phyloP scores from a whole-genome alignment of 768 basidiomycete species.

The Strobilomyces echinocephalus region DNA sequence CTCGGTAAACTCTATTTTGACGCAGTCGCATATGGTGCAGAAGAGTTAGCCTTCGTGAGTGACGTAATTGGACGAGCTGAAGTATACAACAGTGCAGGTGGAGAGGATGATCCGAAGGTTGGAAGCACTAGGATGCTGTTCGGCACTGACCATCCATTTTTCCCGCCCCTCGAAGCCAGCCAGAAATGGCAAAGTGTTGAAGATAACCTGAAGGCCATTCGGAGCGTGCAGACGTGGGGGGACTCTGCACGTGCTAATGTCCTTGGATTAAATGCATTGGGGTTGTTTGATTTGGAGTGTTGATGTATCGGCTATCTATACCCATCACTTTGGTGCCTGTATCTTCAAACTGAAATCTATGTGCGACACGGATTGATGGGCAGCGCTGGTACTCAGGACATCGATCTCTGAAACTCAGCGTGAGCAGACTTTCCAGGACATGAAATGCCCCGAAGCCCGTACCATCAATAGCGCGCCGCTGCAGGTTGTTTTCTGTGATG shows the following conservation, averaged over 20 bases:
- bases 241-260: slow-evolving; percentile 61
- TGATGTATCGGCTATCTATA: slow-evolving; percentile 15
- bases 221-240: slow-evolving; percentile 32
- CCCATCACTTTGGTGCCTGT: slow-evolving; percentile 51
- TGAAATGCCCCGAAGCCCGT: slow-evolving; percentile 16
- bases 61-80: slow-evolving; percentile 61
- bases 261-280: slow-evolving; percentile 66
- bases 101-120: slow-evolving; percentile 27
- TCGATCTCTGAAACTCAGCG: slow-evolving; percentile 69
- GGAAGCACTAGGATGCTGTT: slow-evolving; percentile 68
- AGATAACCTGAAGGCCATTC: slow-evolving; percentile 80
- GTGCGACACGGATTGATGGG: slow-evolving; percentile 89
- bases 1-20: slow-evolving; percentile 77
- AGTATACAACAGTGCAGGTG: slow-evolving; percentile 37
- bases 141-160: slow-evolving; percentile 89
- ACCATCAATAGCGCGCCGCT: slow-evolving; percentile 80
- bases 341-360: slow-evolving; percentile 98
- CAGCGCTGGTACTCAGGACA: slow-evolving; percentile 85
- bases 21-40: slow-evolving; percentile 84
- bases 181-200: slow-evolving; percentile 83
- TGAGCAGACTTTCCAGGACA: background rate
- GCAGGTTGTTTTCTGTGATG: slow-evolving; percentile 84
- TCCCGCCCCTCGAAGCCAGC: slow-evolving; percentile 66
- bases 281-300: slow-evolving; percentile 52
- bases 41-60: slow-evolving; percentile 77